Evolutionary conservation across 148 eudicot species (phyloP).

Genomic region (Vaccinium macrocarpon): DNA sequence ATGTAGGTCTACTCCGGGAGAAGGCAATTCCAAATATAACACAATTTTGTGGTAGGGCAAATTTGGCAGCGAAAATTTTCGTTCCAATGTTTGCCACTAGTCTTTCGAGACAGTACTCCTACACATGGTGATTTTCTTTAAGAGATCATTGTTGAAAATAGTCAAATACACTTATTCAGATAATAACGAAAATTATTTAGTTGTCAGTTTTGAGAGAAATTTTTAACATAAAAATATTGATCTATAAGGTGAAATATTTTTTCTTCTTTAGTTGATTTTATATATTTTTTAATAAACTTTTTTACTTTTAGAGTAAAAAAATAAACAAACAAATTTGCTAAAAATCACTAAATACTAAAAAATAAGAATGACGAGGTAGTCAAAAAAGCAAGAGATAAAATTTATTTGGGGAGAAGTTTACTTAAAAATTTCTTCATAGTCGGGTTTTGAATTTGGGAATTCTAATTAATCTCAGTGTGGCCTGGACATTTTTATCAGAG

Average conservation of each 20-base stretch:
- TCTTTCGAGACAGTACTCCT: slow-evolving; percentile 48
- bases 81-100: slow-evolving; percentile 38
- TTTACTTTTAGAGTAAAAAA: no score
- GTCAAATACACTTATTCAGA: background rate
- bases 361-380: no score
- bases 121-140: slow-evolving; percentile 1
- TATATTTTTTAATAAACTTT: no score
- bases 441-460: slow-evolving; percentile 22
- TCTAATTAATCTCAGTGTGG: slow-evolving; percentile 58
- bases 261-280: no score
- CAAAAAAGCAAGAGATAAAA: no score
- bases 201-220: no score
- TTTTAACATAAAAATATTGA: no score
- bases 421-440: no score
- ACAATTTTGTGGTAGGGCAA: slow-evolving; percentile 44
- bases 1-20: slow-evolving; percentile 66
- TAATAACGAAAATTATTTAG: background rate
- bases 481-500: slow-evolving; percentile 37
- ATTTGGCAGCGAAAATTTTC: slow-evolving; percentile 23
- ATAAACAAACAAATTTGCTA: no score
- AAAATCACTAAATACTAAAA: no score
- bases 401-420: no score
- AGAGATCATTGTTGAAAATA: background rate
- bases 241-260: no score
- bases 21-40: slow-evolving; percentile 77